Percentiles rank a stretch among this genome's conserved stretches.
Evolutionary conservation across 1,139 yeast species (phyloP).

Genomic region (Kurtzmaniella natalensis): DNA sequence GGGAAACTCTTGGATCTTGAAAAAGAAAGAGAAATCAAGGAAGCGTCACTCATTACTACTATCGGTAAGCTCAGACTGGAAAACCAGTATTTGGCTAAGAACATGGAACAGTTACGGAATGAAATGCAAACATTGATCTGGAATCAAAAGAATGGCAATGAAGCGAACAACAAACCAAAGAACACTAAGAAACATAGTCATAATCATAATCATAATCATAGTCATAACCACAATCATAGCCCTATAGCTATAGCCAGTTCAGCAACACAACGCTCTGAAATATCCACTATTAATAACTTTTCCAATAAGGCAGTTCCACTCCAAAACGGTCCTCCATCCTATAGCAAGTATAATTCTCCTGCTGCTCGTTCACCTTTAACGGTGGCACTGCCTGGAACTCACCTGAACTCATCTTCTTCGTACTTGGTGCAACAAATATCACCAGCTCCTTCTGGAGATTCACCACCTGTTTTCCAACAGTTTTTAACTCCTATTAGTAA

Average conservation of each 20-base stretch:
- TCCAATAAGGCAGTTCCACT: too few species aligned
- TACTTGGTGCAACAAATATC: conserved; percentile 46
- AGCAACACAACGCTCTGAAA: not conserved
- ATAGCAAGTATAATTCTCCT: conserved; percentile 18
- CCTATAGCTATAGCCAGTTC: not conserved
- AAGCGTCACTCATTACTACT: conserved; percentile 54
- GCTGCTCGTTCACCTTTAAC: conserved; percentile 17
- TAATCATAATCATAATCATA: too few species aligned
- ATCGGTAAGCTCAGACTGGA: conserved; percentile 39
- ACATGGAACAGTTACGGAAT: conserved; percentile 31
- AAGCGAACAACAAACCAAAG: not conserved
- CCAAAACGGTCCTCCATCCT: not conserved
- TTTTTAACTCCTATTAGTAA: conserved; percentile 15
- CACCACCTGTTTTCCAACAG: conserved; percentile 26
- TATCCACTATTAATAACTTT: too few species aligned
- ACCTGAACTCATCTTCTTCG: conserved; percentile 12
- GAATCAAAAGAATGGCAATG: not conserved
- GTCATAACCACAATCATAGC: too few species aligned
- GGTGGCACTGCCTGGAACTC: conserved; percentile 12
- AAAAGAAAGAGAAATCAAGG: conserved; percentile 58
- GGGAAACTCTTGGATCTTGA: conserved; percentile 55
- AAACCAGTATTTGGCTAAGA: conserved; percentile 33
- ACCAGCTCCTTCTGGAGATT: conserved; percentile 54
- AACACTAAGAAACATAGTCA: too few species aligned
- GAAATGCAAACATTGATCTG: conserved; percentile 14